phyloP scores from a whole-genome alignment of 495 filamentous ascomycete genomes.

The Neurospora sp. region DNA sequence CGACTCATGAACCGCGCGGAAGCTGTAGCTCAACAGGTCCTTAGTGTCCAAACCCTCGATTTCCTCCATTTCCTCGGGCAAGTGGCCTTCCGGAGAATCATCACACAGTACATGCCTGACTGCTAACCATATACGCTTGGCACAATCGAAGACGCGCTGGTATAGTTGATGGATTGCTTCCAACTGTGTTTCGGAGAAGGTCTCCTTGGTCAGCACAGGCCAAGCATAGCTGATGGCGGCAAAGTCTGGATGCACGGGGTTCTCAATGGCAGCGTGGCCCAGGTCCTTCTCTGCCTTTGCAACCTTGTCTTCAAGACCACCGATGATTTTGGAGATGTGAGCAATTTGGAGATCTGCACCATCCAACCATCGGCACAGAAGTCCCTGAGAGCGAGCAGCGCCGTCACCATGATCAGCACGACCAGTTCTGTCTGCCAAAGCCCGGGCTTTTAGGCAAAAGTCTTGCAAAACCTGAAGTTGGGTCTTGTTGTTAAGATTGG shows the following conservation, averaged over 20 bases:
- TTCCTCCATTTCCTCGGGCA: slow-evolving; percentile 61
- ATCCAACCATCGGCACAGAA: slow-evolving; percentile 36
- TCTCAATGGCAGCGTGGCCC: slow-evolving; percentile 48
- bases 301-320: slow-evolving; percentile 47
- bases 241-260: slow-evolving; percentile 61
- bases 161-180: slow-evolving; percentile 35
- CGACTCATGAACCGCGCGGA: slow-evolving; percentile 83
- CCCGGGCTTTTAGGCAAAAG: slow-evolving; percentile 46
- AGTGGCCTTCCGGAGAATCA: slow-evolving; percentile 83
- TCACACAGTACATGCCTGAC: slow-evolving; percentile 72
- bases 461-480: slow-evolving; percentile 18
- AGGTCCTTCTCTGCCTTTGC: slow-evolving; percentile 45
- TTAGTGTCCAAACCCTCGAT: slow-evolving; percentile 66
- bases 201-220: slow-evolving; percentile 26
- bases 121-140: slow-evolving; percentile 58
- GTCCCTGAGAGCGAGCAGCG: slow-evolving; percentile 51
- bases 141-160: slow-evolving; percentile 43
- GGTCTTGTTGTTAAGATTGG: slow-evolving; percentile 1
- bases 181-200: slow-evolving; percentile 25
- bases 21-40: slow-evolving; percentile 83
- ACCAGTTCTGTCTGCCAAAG: slow-evolving; percentile 48
- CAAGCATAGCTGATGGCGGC: slow-evolving; percentile 46
- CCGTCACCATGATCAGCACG: slow-evolving; percentile 83
- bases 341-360: slow-evolving; percentile 29
- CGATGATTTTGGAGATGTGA: slow-evolving; percentile 36